phyloP scores from a whole-genome alignment of 108 stramenopile species.

The Fragilariopsis cylindrus region DNA sequence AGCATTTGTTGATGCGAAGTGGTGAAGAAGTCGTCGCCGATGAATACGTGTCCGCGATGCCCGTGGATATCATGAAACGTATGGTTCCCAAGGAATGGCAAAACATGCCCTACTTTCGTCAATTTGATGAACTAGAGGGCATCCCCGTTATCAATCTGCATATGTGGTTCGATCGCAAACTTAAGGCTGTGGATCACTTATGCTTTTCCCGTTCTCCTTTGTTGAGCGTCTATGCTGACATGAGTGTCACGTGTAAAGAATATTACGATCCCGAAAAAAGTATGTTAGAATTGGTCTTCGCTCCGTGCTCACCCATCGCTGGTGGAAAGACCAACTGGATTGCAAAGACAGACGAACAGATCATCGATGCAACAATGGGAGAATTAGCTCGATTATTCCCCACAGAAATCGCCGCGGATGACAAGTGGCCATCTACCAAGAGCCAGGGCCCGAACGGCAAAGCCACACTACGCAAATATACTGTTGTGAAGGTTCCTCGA shows the following conservation, averaged over 20 bases:
- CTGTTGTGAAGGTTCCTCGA: constrained; percentile 93
- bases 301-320: constrained; percentile 89
- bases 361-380: constrained; percentile 96
- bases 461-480: constrained; percentile 75
- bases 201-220: constrained; percentile 94
- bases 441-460: constrained; percentile 76
- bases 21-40: constrained; percentile 90
- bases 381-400: constrained; percentile 94
- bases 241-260: constrained; percentile 95
- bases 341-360: constrained; percentile 81
- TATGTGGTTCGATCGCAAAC: constrained; percentile 97
- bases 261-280: constrained; percentile 83
- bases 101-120: constrained; percentile 93
- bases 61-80: constrained; percentile 92
- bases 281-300: constrained; percentile 96
- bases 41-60: constrained; percentile 96
- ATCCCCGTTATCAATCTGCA: constrained; percentile 97
- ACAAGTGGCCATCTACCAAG: constrained; percentile 78
- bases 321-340: constrained; percentile 91
- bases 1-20: constrained; percentile 79
- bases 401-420: constrained; percentile 89
- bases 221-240: constrained; percentile 94
- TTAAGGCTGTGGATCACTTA: constrained; percentile 93
- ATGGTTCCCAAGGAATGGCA: constrained; percentile 88
- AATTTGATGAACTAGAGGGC: constrained; percentile 95